phyloP scores from a whole-genome alignment of 129 eudicot species.

The Cynara cardunculus region DNA sequence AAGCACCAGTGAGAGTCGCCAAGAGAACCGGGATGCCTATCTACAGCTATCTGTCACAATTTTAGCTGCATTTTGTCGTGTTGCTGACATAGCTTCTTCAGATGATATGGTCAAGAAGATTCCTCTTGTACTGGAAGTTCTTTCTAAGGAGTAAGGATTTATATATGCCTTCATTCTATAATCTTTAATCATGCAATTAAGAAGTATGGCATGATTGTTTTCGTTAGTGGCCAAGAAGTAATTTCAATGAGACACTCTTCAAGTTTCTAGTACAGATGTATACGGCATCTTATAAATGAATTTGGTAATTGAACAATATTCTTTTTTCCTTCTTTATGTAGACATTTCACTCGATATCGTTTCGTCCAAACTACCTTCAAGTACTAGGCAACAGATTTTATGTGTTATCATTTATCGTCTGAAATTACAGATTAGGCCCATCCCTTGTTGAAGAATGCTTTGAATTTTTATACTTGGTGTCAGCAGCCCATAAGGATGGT shows the following conservation, averaged over 20 bases:
- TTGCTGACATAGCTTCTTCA: slow-evolving; percentile 67
- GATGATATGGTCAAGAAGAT: slow-evolving; percentile 52
- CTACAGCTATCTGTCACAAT: slow-evolving; percentile 61
- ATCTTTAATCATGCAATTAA: not conserved
- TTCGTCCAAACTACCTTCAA: not conserved
- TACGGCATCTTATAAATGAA: not conserved
- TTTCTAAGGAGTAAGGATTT: slow-evolving; percentile 46
- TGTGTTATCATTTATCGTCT: not conserved
- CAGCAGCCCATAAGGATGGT: slow-evolving; percentile 53
- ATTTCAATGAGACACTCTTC: not conserved
- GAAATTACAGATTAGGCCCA: slow-evolving; percentile 41
- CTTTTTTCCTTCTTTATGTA: not conserved
- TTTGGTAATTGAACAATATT: not conserved
- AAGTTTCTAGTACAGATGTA: not conserved
- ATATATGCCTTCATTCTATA: not conserved
- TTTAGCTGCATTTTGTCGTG: slow-evolving; percentile 72
- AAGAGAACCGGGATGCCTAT: slow-evolving; percentile 62
- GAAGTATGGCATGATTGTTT: not conserved
- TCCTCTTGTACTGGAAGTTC: slow-evolving; percentile 48
- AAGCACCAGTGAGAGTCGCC: slow-evolving; percentile 21
- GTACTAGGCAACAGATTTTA: not conserved
- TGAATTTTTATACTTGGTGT: slow-evolving; percentile 66
- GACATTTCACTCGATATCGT: not conserved
- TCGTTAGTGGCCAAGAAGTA: not conserved
- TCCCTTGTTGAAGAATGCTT: slow-evolving; percentile 57